Evolutionary conservation across 257 asterid species (phyloP), one percentile per base, ranked within the genome.

Genomic region (Thymus mandschuricus): DNA sequence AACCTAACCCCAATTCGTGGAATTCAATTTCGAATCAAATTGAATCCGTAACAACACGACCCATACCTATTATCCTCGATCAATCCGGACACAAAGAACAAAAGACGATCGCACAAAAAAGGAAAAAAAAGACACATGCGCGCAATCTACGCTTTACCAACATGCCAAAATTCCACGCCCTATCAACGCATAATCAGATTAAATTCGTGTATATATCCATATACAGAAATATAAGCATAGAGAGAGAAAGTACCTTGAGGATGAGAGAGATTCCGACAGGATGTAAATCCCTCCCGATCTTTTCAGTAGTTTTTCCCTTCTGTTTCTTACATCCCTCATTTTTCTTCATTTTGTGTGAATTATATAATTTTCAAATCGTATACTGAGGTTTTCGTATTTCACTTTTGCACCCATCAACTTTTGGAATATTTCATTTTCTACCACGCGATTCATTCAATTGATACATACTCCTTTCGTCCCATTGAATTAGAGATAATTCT

Each of bases 231-330:
- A 8, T n/a, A 34, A 0, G 21, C 21, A 21, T 2, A 33, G 41
- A 55, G 71, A 52, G 58, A 64, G 64, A 29, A 6, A 66, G 50
- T 52, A 71, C 77, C 77, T 45, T 44, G 65, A 71, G 65, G 79
- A 71, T 10, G 49, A 44, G 74, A 79, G 83, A 68, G 64, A 73
- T 35, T 55, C 61, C 59, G 83, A 74, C 56, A 79, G 80, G 85
- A 81, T 75, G 82, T 77, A 80, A 83, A 77, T 72, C 82, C 72
- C 80, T 82, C 78, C 72, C 78, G 67, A 50, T 55, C 62, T 68
- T 49, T 68, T 29, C 33, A 6, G 52, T 55, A 21, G 21, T 21
- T 21, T 64, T 72, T 52, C 38, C 44, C 51, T 13, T 62, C 12
- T 10, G 28, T 75, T 43, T 64, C 28, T 27, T 43, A 50, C 50